phyloP scores from a whole-genome alignment of 1,139 yeast species.

The Saccharomyces uvarum region DNA sequence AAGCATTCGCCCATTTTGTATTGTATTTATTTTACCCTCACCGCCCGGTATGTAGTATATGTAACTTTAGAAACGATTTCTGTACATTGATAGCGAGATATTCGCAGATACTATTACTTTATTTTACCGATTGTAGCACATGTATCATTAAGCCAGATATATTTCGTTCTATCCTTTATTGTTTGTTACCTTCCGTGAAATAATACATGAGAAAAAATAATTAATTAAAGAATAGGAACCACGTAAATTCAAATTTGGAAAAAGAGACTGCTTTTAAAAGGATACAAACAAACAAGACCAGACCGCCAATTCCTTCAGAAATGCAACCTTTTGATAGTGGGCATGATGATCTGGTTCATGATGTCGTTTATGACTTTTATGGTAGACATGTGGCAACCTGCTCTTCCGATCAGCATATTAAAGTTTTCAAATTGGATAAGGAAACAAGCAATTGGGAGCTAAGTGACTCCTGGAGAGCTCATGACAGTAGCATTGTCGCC shows the following conservation, averaged over 20 bases:
- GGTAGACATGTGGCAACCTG: constrained; percentile 88
- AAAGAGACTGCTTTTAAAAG: background rate
- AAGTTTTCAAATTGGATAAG: constrained; percentile 69
- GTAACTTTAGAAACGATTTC: background rate
- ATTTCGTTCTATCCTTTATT: background rate
- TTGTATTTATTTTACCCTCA: background rate
- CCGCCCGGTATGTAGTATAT: background rate
- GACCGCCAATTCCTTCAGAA: constrained; percentile 19
- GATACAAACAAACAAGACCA: constrained; percentile 29
- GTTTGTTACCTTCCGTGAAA: background rate
- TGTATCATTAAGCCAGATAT: background rate
- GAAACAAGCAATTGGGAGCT: constrained; percentile 59
- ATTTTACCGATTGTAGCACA: background rate
- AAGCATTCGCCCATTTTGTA: background rate
- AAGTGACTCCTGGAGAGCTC: constrained; percentile 90
- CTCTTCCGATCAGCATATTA: constrained; percentile 85
- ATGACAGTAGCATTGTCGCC: constrained; percentile 77
- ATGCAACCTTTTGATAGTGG: constrained; percentile 65
- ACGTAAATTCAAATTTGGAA: background rate
- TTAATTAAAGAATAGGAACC: background rate
- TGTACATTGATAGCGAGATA: background rate
- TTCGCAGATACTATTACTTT: background rate
- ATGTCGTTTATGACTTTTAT: constrained; percentile 79
- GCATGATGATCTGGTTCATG: constrained; percentile 86
- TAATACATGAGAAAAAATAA: background rate